Percentiles rank a stretch among this genome's conserved stretches.
phyloP scores from a whole-genome alignment of 2,329 filamentous ascomycete genomes.

The Pochonia chlamydosporia region DNA sequence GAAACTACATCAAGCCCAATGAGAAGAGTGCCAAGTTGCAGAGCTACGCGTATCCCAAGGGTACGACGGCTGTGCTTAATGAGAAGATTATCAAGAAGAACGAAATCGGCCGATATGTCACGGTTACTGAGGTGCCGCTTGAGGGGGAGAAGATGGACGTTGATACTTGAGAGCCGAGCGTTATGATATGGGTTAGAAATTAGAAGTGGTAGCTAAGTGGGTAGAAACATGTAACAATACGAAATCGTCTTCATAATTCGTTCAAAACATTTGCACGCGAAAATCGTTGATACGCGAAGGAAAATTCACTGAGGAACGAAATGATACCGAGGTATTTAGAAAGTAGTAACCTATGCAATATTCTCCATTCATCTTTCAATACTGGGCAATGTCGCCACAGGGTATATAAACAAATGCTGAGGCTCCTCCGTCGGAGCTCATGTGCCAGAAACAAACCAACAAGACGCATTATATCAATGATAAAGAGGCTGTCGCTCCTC shows the following conservation, averaged over 20 bases:
- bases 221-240: constrained; percentile 7
- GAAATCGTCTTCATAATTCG: neutral
- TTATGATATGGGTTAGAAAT: neutral
- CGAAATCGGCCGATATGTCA: constrained; percentile 91
- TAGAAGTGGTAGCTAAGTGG: neutral
- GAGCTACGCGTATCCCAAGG: constrained; percentile 84
- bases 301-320: no score
- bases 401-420: neutral
- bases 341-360: neutral
- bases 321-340: neutral
- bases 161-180: constrained; percentile 39
- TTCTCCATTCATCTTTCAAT: neutral
- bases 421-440: neutral
- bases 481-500: neutral
- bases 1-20: constrained; percentile 92
- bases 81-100: constrained; percentile 94
- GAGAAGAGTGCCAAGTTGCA: constrained; percentile 84
- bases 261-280: neutral
- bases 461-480: neutral
- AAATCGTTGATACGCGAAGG: no score
- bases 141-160: constrained; percentile 67
- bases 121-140: constrained; percentile 75
- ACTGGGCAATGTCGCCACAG: neutral
- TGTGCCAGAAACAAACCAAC: neutral
- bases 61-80: constrained; percentile 93